Base-by-base conservation (phyloP, 2,329 filamentous ascomycete species). In the Claviceps citrina region DNA sequence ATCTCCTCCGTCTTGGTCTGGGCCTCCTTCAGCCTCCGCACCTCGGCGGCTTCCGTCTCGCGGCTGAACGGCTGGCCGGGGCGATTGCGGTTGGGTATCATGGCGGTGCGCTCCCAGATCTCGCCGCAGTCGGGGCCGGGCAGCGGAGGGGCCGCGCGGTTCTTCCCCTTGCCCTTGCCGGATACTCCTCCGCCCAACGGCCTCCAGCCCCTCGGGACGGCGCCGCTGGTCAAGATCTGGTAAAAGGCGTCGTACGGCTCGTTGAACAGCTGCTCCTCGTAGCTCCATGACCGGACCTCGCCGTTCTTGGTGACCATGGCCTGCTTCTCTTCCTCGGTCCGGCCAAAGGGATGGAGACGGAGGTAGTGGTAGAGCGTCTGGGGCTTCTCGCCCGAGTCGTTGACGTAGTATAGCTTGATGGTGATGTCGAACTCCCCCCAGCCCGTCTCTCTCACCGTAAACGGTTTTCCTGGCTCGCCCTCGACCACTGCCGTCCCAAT, bases 401-500 rank as follows among this genome's bases (percentile, higher is more conserved):
- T 78, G 41, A 84, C 78, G 62, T 95, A 98, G 66, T 93, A 93
- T 33, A 98, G 71, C 56, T 94, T 86, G 56, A 98, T 81, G 46
- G 87, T 84, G 53, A 98, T 93, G 58, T 91, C 85, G 65, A 98
- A 98, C 63, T 95, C 91, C 53, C 91, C 91, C 84, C 93, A 98
- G 36, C 91, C 91, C 0, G 91, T 96, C 61, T 96, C 91, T 46
- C 76, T 75, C 45, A 96, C 81, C 53, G 84, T 69, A 53, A 95
- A 98, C 9, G 86, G 54, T 46, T 73, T 70, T n/a, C 68, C 67
- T 0, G 65, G 62, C 38, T 83, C 74, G 44, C 76, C 74, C 53
- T 94, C 87, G 53, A 91, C 69, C 57, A 81, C 69, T 73, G 35
- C 10, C 12, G 5, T 24, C 22, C 4, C 30, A 22, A 22, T 4